Percentiles rank a stretch among this genome's conserved stretches.
Evolutionary conservation across 2,329 filamentous ascomycete genomes (phyloP).

Genomic region (Colletotrichum viniferum): DNA sequence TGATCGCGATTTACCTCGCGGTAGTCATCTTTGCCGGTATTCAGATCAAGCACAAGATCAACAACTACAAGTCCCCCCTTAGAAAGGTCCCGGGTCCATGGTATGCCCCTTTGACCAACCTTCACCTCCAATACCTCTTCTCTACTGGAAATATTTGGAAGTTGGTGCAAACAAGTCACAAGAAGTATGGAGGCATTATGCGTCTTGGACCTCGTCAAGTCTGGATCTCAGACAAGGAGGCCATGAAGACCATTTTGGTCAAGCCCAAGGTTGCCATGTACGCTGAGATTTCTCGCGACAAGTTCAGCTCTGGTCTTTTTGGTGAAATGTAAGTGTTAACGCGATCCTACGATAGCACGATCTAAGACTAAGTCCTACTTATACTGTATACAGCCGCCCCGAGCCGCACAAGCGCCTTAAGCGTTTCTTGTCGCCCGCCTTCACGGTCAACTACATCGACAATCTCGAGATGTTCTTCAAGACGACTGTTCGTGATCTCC

Average conservation of each 20-base stretch:
- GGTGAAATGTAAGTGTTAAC: slow-evolving; percentile 23
- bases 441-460: slow-evolving; percentile 29
- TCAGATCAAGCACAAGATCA: slow-evolving; percentile 4
- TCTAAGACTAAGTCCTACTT: not conserved
- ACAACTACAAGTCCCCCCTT: slow-evolving; percentile 11
- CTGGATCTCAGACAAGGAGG: slow-evolving; percentile 26
- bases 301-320: slow-evolving; percentile 23
- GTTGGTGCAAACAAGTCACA: slow-evolving; percentile 22
- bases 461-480: slow-evolving; percentile 26
- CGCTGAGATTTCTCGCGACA: slow-evolving; percentile 24
- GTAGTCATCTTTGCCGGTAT: not conserved
- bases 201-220: slow-evolving; percentile 25
- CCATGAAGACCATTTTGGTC: slow-evolving; percentile 25
- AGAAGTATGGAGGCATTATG: slow-evolving; percentile 23
- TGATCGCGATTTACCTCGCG: not conserved
- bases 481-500: slow-evolving; percentile 19
- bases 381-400: slow-evolving; percentile 20
- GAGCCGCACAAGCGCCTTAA: slow-evolving; percentile 29
- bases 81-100: slow-evolving; percentile 20
- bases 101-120: slow-evolving; percentile 24
- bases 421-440: slow-evolving; percentile 28
- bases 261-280: slow-evolving; percentile 28
- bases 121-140: slow-evolving; percentile 25
- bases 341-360: too few species aligned
- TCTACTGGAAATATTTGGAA: slow-evolving; percentile 27